Conservation (phyloP, 106 monocot species). For the Phalaenopsis equestris region DNA sequence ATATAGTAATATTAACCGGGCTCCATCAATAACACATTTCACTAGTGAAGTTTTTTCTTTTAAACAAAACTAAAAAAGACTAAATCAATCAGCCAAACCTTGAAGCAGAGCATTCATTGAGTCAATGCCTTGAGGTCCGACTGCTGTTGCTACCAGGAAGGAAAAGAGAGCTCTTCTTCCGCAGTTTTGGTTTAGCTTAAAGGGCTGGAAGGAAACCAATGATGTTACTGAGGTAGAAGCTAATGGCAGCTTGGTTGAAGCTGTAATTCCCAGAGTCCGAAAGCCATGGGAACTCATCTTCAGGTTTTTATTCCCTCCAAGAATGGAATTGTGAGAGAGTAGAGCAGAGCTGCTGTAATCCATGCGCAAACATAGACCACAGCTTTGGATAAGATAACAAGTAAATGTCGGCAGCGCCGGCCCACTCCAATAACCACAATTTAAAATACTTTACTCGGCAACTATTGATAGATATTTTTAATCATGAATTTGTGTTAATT, state of each 20-base stretch:
- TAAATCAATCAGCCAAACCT: constrained; percentile 18
- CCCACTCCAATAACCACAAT: no score
- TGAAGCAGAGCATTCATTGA: constrained; percentile 54
- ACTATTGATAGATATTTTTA: no score
- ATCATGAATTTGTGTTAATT: no score
- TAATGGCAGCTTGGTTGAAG: not conserved
- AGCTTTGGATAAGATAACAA: no score
- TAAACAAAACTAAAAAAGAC: no score
- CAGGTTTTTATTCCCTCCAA: not conserved
- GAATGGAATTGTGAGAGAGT: not conserved
- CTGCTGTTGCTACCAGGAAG: constrained; percentile 18
- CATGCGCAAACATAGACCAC: no score
- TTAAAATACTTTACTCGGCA: no score
- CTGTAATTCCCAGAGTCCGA: not conserved
- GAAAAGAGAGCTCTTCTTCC: constrained; percentile 41
- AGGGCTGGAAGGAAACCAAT: not conserved
- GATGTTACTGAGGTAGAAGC: not conserved
- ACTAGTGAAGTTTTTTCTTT: no score
- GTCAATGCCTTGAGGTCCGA: constrained; percentile 32
- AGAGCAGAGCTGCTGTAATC: not conserved
- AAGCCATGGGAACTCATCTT: not conserved
- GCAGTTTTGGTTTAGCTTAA: not conserved
- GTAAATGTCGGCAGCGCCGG: no score
- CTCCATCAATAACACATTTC: no score
- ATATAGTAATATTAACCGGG: no score